These are phyloP conservation scores for Saccharomyces eubayanus DNA, from an alignment of 805 yeast genomes.

Conservation along the genomic window DNA sequence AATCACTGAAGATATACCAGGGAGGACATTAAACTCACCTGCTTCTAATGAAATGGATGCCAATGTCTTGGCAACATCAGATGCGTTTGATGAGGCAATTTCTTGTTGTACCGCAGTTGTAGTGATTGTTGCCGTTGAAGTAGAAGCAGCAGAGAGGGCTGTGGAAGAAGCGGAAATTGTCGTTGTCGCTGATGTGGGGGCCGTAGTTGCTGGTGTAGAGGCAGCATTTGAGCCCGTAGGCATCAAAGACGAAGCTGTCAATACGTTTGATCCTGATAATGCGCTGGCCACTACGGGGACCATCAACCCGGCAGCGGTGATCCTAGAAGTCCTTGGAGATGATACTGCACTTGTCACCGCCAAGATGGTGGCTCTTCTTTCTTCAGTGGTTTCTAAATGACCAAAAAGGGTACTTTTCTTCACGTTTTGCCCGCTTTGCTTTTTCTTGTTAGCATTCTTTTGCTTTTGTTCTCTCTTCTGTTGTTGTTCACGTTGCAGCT, in stretches of 20 bases:
- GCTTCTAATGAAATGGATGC: conserved; percentile 22
- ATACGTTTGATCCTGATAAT: conserved; percentile 17
- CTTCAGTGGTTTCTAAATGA: conserved; percentile 73
- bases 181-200: conserved; percentile 3
- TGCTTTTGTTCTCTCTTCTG: conserved; percentile 45
- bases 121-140: conserved; percentile 4
- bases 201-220: conserved; percentile 1
- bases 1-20: conserved; percentile 34
- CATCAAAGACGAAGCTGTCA: conserved; percentile 16
- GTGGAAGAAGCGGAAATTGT: conserved; percentile 3
- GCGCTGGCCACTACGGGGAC: conserved; percentile 28
- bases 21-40: conserved; percentile 28
- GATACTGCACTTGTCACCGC: conserved; percentile 30
- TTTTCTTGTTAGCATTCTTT: conserved; percentile 34
- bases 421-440: conserved; percentile 15
- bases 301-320: conserved; percentile 31
- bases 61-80: conserved; percentile 20
- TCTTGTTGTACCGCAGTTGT: conserved; percentile 4
- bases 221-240: conserved; percentile 1
- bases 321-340: conserved; percentile 26
- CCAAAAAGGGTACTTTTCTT: conserved; percentile 63
- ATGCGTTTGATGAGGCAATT: neutral
- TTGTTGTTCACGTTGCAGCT: conserved; percentile 38
- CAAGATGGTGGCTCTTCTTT: conserved; percentile 42
- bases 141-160: conserved; percentile 2